Evolutionary conservation across 2,329 filamentous ascomycete species (phyloP), one percentile per base, ranked within the genome.

Genomic region (Penicillium crustosum): DNA sequence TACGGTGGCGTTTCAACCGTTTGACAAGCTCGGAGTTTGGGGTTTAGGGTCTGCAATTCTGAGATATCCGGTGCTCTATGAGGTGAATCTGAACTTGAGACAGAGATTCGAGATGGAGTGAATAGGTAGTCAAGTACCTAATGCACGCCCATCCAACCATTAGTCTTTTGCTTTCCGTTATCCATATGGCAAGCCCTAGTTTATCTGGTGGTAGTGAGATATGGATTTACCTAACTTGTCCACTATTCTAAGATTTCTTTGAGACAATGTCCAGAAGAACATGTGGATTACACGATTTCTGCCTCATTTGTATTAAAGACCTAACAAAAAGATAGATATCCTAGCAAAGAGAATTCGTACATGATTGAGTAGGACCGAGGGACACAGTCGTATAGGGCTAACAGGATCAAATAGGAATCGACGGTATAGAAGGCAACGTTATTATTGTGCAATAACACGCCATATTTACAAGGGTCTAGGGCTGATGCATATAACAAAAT

Each of bases 11-110:
- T 54, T 59, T 63, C 47, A 51, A 59, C 51, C 57, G 47, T 31
- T 62, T 64, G 44, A 48, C 43, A 63, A 64, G 64, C 62, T 60
- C 50, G 55, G 64, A 50, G 58, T 59, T 66, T 62, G 45, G 25
- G 42, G 42, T 52, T 35, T 50, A 35, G 29, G 15, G 3, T 57
- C 35, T 36, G 39, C 29, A 58, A 55, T 64, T 64, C 49, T 54
- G 47, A 59, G 56, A 55, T 59, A 44, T 60, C 56, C 58, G 49
- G 4, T 55, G 25, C 38, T 53, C 15, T 23, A n/a, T 23, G 33
- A n/a, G n/a, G n/a, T 23, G 23, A n/a, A n/a, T n/a, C n/a, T n/a
- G n/a, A n/a, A n/a, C n/a, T n/a, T n/a, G n/a, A n/a, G n/a, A n/a
- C 23, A 21, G n/a, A 31, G 39, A 38, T 33, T 35, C 12, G 21